Evolutionary conservation across 129 eudicot genomes (phyloP).

Genomic region (Flaveria ramosissima): DNA sequence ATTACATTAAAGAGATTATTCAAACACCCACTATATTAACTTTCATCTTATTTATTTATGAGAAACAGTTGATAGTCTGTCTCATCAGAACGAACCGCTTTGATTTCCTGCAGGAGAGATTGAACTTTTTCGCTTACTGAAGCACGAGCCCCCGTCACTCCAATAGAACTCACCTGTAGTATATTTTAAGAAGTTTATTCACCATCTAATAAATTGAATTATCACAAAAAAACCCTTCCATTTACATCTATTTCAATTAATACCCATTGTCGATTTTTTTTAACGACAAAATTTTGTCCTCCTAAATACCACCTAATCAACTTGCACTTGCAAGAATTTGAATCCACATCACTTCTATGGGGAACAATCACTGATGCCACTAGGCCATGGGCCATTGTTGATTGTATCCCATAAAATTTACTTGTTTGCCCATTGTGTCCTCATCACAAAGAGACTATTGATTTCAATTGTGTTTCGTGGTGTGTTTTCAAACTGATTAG

Average conservation of each 20-base stretch:
- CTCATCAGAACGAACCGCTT: conserved; percentile 58
- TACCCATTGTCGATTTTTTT: background rate
- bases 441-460: too few relatives aligned
- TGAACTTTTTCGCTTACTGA: conserved; percentile 72
- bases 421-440: too few relatives aligned
- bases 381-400: too few relatives aligned
- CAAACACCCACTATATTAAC: background rate
- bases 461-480: background rate
- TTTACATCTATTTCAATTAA: conserved; percentile 2
- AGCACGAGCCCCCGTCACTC: conserved; percentile 91
- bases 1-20: background rate
- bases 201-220: conserved; percentile 5
- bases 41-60: background rate
- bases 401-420: too few relatives aligned
- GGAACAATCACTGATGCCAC: too few relatives aligned
- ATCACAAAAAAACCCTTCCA: background rate
- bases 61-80: background rate
- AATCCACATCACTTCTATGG: too few relatives aligned
- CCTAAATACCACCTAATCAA: too few relatives aligned
- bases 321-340: too few relatives aligned
- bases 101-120: conserved; percentile 65
- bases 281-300: too few relatives aligned
- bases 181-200: background rate
- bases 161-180: conserved; percentile 71
- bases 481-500: background rate